phyloP scores from a whole-genome alignment of 495 filamentous ascomycete species.

The Articulospora tetracladia region DNA sequence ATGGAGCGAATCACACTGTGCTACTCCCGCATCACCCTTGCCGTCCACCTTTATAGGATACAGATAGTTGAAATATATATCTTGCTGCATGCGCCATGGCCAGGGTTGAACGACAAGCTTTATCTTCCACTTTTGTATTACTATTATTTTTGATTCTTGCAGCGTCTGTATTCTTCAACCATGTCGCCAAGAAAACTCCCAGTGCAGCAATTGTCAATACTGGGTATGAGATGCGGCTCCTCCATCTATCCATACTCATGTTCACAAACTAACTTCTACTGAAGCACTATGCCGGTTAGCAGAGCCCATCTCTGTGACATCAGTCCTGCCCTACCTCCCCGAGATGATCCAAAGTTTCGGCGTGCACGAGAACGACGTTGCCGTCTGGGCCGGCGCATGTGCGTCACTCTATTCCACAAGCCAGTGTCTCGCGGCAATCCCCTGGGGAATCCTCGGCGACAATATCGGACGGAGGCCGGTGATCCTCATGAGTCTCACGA shows the following conservation, averaged over 20 bases:
- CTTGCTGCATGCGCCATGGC: neutral
- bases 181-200: neutral
- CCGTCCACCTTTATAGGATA: neutral
- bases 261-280: neutral
- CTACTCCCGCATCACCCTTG: no score
- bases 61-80: neutral
- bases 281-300: slow-evolving; percentile 1
- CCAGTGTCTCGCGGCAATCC: neutral
- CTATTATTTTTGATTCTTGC: neutral
- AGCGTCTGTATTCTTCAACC: neutral
- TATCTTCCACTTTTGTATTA: neutral
- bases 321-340: neutral
- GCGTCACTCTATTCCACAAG: neutral
- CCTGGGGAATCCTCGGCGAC: neutral
- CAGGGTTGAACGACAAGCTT: neutral
- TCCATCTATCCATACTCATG: neutral
- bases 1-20: no score
- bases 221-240: neutral
- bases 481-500: neutral
- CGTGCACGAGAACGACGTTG: neutral
- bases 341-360: neutral
- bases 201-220: neutral
- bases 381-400: neutral
- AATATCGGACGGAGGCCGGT: neutral
- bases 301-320: neutral